These are phyloP conservation scores for Mesembryanthemum crystallinum DNA, from an alignment of 148 eudicot genomes.

Conservation along the genomic window DNA sequence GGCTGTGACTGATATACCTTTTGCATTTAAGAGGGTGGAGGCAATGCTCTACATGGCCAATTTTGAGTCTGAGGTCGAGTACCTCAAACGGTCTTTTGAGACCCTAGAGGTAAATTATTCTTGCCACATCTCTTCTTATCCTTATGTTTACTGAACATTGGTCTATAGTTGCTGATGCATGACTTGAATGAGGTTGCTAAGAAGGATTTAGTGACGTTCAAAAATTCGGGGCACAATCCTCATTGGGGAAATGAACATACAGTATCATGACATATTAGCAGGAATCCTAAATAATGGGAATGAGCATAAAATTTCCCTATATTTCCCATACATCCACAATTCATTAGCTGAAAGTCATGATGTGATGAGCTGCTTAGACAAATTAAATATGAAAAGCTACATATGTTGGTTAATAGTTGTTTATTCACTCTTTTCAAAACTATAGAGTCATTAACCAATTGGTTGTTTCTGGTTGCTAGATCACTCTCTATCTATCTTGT, in stretches of 20 bases:
- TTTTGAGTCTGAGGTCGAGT: slow-evolving; percentile 83
- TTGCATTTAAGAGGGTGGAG: slow-evolving; percentile 80
- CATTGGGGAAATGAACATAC: background rate
- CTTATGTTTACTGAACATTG: background rate
- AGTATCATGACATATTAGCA: background rate
- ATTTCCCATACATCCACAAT: background rate
- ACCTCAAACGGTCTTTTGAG: slow-evolving; percentile 79
- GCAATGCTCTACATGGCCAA: slow-evolving; percentile 85
- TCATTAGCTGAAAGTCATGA: too few species aligned
- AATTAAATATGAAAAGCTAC: background rate
- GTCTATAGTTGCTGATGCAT: background rate
- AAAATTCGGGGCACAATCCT: background rate
- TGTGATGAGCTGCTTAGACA: too few species aligned
- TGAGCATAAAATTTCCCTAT: background rate
- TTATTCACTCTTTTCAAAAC: background rate
- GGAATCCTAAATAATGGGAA: background rate
- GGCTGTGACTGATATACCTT: slow-evolving; percentile 80
- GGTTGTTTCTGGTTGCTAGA: background rate
- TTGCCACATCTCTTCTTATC: background rate
- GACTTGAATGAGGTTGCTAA: background rate
- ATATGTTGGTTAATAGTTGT: background rate
- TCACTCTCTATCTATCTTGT: background rate
- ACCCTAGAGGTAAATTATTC: slow-evolving; percentile 71
- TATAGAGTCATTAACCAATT: background rate
- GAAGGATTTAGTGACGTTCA: background rate